Evolutionary conservation across 169 alveolate genomes (phyloP).

Genomic region (Cryptosporidium canis): DNA sequence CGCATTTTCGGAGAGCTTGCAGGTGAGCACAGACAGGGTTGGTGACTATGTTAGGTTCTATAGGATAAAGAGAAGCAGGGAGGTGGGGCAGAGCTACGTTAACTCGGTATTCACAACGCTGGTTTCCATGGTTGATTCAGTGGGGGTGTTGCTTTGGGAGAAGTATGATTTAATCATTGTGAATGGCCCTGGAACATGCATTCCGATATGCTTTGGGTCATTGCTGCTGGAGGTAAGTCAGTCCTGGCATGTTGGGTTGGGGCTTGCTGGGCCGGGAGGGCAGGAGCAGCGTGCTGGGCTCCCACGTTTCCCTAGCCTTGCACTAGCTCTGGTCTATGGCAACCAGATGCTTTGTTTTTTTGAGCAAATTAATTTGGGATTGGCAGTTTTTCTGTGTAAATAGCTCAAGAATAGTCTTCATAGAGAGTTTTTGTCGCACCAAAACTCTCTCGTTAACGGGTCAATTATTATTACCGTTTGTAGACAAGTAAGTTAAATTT

Average conservation of each 20-base stretch:
- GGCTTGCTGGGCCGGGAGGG: too few species aligned
- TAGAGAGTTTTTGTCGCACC: constrained; percentile 84
- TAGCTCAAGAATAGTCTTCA: constrained; percentile 74
- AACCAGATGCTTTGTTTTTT: too few species aligned
- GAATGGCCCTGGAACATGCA: constrained; percentile 90
- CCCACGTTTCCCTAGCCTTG: too few species aligned
- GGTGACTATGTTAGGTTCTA: constrained; percentile 63
- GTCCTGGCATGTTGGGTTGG: not conserved
- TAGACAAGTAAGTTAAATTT: constrained; percentile 76
- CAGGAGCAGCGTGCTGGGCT: too few species aligned
- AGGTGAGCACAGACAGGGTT: not conserved
- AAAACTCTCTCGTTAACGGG: constrained; percentile 84
- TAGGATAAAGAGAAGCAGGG: constrained; percentile 80
- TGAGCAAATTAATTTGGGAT: too few species aligned
- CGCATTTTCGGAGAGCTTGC: constrained; percentile 4
- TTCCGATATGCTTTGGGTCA: constrained; percentile 81
- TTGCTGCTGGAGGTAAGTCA: constrained; percentile 73
- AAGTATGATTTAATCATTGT: constrained; percentile 81
- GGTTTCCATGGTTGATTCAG: constrained; percentile 77
- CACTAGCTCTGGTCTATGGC: too few species aligned
- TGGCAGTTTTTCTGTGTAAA: constrained; percentile 75
- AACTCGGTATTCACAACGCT: constrained; percentile 83
- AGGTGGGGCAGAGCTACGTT: constrained; percentile 83
- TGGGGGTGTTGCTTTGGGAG: constrained; percentile 65
- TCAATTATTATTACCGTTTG: constrained; percentile 80